Evolutionary conservation across 768 basidiomycete species (phyloP), one percentile per base, ranked within the genome.

Genomic region (Phlebiopsis flavidoalba): DNA sequence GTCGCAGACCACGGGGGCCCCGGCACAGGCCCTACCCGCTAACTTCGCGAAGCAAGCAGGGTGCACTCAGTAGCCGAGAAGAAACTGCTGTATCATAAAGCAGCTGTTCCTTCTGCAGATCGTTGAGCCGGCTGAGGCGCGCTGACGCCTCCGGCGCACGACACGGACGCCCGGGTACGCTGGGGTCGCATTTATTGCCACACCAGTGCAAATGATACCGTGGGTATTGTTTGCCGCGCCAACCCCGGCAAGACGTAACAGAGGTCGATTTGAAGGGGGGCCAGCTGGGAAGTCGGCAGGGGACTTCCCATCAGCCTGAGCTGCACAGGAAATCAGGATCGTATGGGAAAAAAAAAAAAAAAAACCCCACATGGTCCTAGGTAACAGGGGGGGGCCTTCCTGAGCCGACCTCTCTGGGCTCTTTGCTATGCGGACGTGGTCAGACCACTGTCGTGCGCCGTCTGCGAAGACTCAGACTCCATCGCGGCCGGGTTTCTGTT

Each of bases 41-140:
- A 50, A 33, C 47, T 22, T 6, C 50, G 14, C n/a, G n/a, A n/a
- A n/a, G n/a, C n/a, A 31, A 56, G 50, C 22, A 48, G 12, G 36
- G 36, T 22, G 45, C n/a, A 53, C n/a, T n/a, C n/a, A 33, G 35
- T 53, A 17, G 52, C 52, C 31, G 52, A 26, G 26, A 31, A 31
- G 26, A 35, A 33, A 22, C 50, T 60, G 47, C 58, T 68, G 64
- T 3, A 66, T 53, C 19, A 53, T 46, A 45, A n/a, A 31, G 63
- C 56, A 71, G 59, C 58, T 71, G 70, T 46, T 60, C 62, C 59
- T 69, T 69, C 63, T 71, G 70, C n/a, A 61, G 60, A 36, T 71
- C 68, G 64, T 52, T 69, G 47, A 71, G 63, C 37, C n/a, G 68
- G 56, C 22, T 61, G 54, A 2, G 70, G 70, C 17, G 67, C 67